Base-by-base conservation (phyloP, 179 eudicot genomes). In the Patellifolia procumbens region DNA sequence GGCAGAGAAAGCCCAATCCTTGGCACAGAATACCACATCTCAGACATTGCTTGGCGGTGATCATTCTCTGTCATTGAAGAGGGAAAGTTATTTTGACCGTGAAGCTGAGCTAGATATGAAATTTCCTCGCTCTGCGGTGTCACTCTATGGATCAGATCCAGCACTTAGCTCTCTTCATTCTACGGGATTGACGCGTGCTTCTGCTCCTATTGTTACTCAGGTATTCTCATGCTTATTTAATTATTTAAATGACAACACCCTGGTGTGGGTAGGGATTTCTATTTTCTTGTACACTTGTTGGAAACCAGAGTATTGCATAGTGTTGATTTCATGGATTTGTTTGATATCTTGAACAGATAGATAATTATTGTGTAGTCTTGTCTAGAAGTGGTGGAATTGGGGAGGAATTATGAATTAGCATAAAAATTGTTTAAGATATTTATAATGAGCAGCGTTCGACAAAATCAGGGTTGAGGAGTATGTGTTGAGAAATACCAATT, bases 151-250 rank as follows among this genome's bases (percentile, higher is more conserved):
- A 24, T 79, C 83, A 74, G 97, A 91, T 76, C 81, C 83, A 68
- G 82, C 86, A n/a, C 79, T 87, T 17, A 51, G 82, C 35, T 88
- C 88, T 72, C 51, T 82, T 56, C 92, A 85, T 75, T 82, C 97
- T 76, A 81, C 88, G 7, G 88, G 86, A 39, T 74, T 83, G 42
- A 68, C 79, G 39, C 92, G 91, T 78, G 74, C 89, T 75, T 81
- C 87, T 63, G 90, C 89, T 56, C 90, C 97, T 78, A 68, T 91
- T 81, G 83, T 93, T 26, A 93, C 94, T 72, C 97, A 91, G 97
- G 98, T 93, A 75, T 70, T 15, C 56, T 62, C 69, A 26, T 34
- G 61, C 29, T 32, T 46, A 17, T 35, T 17, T 62, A 10, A 5
- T 19, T 70, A 46, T 26, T 31, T 34, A 15, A 22, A 31, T 46